Evolutionary conservation across 352 stramenopile species (phyloP).

Genomic region (Phytophthora parvispora): DNA sequence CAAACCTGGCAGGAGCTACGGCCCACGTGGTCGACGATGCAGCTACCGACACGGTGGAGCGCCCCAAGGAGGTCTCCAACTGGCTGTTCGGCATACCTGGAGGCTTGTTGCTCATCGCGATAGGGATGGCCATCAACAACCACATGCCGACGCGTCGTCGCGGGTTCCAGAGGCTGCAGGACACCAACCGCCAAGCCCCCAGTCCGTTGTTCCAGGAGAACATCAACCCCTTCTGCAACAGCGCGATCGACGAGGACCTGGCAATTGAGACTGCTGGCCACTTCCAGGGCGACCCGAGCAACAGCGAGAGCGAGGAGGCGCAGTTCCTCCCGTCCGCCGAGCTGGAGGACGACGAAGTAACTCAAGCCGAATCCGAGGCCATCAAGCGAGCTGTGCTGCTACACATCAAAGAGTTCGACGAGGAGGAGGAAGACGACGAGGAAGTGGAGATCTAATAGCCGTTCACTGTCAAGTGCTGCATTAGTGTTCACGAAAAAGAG

Average conservation of each 20-base stretch:
- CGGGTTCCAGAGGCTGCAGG: conserved; percentile 54
- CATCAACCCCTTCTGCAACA: conserved; percentile 81
- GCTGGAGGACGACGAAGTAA: conserved; percentile 17
- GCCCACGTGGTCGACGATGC: conserved; percentile 8
- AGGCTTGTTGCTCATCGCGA: conserved; percentile 47
- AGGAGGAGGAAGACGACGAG: conserved; percentile 25
- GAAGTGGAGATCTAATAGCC: conserved; percentile 33
- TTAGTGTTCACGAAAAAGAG: background rate
- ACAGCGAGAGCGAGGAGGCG: conserved; percentile 27
- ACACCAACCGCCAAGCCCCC: conserved; percentile 18
- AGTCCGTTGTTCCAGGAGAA: conserved; percentile 50
- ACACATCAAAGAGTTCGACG: conserved; percentile 38
- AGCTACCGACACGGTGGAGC: background rate
- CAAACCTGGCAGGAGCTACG: conserved; percentile 20
- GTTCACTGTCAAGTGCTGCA: background rate
- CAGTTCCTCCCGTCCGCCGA: conserved; percentile 25
- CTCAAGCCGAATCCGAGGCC: conserved; percentile 21
- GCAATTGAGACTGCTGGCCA: conserved; percentile 48
- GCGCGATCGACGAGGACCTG: conserved; percentile 27
- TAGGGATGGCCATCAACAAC: conserved; percentile 48
- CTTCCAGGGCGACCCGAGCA: conserved; percentile 30
- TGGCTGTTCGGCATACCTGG: conserved; percentile 60
- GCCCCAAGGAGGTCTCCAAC: conserved; percentile 34
- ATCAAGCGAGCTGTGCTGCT: conserved; percentile 37
- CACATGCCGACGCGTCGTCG: conserved; percentile 3